Conservation (phyloP, 495 filamentous ascomycete species). For the Beverwykella pulmonaria region DNA sequence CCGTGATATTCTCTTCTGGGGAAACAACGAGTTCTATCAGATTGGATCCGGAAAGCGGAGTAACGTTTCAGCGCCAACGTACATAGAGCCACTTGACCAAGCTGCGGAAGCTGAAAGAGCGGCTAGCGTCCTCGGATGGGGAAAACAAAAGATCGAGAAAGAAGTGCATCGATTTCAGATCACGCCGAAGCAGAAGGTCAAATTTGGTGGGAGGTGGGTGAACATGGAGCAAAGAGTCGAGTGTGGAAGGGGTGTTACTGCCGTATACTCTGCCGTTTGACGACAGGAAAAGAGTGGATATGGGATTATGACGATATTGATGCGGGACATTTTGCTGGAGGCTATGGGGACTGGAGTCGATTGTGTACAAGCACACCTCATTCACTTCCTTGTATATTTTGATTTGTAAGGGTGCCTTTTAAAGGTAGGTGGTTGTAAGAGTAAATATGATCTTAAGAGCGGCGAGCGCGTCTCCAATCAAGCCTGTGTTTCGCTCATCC, state of each 20-base stretch:
- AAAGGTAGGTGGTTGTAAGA: neutral
- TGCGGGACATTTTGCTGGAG: neutral
- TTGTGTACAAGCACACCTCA: neutral
- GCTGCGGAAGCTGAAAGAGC: conserved; percentile 51
- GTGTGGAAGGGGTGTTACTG: conserved; percentile 82
- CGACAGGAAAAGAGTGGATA: neutral
- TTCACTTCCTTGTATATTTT: neutral
- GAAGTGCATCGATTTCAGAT: conserved; percentile 80
- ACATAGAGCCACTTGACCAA: conserved; percentile 74
- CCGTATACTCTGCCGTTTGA: conserved; percentile 68
- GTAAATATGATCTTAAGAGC: neutral
- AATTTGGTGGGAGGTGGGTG: conserved; percentile 63
- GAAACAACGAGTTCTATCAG: conserved; percentile 90
- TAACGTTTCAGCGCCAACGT: conserved; percentile 70
- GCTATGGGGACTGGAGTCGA: neutral
- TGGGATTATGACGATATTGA: neutral
- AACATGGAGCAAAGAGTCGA: conserved; percentile 85
- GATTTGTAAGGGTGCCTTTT: neutral
- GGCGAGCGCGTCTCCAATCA: neutral
- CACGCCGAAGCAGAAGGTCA: conserved; percentile 73
- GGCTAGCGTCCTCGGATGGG: conserved; percentile 1
- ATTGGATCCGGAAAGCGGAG: conserved; percentile 87
- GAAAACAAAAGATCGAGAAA: conserved; percentile 49
- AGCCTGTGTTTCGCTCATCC: neutral
- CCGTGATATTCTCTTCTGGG: conserved; percentile 87